Percentiles rank a stretch among this genome's conserved stretches.
Evolutionary conservation across 345 rosid species (phyloP).

Genomic region (Murraya paniculata): DNA sequence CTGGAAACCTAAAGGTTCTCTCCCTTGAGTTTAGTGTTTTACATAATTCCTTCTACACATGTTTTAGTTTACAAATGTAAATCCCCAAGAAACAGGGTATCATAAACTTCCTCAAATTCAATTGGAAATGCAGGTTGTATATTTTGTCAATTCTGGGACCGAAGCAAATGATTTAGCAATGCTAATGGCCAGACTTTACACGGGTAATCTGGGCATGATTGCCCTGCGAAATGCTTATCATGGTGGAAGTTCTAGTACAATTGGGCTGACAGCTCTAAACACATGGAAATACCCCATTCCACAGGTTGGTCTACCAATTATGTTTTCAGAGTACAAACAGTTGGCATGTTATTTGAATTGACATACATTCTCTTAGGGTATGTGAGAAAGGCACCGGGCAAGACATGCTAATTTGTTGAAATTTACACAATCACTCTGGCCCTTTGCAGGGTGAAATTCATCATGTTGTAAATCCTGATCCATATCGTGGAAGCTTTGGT

Average conservation of each 20-base stretch:
- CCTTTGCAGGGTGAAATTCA: conserved; percentile 81
- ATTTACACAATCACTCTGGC: conserved; percentile 2
- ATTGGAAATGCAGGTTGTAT: conserved; percentile 67
- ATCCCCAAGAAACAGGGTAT: background rate
- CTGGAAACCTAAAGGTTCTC: conserved; percentile 77
- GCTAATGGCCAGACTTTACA: conserved; percentile 91
- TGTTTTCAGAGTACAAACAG: background rate
- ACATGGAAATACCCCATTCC: conserved; percentile 96
- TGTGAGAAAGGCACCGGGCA: background rate
- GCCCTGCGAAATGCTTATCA: conserved; percentile 94
- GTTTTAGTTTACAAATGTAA: background rate
- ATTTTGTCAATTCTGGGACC: conserved; percentile 88
- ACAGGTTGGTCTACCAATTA: conserved; percentile 48
- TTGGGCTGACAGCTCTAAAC: conserved; percentile 84
- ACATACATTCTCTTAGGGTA: background rate
- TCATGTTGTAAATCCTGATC: conserved; percentile 90
- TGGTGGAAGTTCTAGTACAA: conserved; percentile 88
- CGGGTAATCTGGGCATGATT: conserved; percentile 83
- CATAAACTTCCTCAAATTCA: background rate
- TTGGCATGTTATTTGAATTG: background rate
- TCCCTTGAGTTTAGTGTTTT: background rate
- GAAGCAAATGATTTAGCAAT: conserved; percentile 94
- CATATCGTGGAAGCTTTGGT: conserved; percentile 82
- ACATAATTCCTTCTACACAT: background rate
- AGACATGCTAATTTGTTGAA: background rate